Evolutionary conservation across 345 rosid genomes (phyloP), one percentile per base, ranked within the genome.

Genomic region (Arabidopsis arenosa): DNA sequence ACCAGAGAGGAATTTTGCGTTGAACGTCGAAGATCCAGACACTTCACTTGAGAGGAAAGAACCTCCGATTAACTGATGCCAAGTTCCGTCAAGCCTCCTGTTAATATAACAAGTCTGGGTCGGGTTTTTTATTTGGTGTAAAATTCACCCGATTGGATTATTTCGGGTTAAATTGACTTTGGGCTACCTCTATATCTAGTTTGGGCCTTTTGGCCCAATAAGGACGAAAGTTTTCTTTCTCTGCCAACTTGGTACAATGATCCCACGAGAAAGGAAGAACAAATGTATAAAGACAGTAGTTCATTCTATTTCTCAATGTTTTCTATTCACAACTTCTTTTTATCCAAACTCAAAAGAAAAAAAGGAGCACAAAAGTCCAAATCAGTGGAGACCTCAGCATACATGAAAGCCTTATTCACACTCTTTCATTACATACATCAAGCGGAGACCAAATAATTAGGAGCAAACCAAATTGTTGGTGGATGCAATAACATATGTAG

Each of bases 391-490:
- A 28, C 32, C 4, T 28, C 17, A 13, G 5, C 17, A 44, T 13
- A 13, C 3, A 7, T 44, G 48, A 44, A 44, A 44, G 7, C 48
- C 7, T 44, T 43, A 12, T 51, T 51, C 61, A 18, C 52, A 35
- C 68, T 32, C 45, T 68, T 48, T 75, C 47, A 49, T 61, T 62
- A 68, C 79, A 75, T 59, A 40, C 68, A 67, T 30, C 45, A 63
- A 15, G 53, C 54, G 7, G 21, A 48, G 57, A 39, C 37, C 26
- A 53, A 54, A 54, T 7, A 28, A 41, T 52, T 28, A 63, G 52
- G 28, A 36, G 37, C 43, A 39, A 62, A 17, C 53, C 21, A 62
- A 28, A 48, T 9, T 67, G 72, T 49, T 57, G 63, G 41, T 39
- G 61, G 39, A 66, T 47, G 17, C 60, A 28, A 67, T 17, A 45